Evolutionary conservation across 2,329 filamentous ascomycete genomes (phyloP).

Genomic region (Dactylellina sp.): DNA sequence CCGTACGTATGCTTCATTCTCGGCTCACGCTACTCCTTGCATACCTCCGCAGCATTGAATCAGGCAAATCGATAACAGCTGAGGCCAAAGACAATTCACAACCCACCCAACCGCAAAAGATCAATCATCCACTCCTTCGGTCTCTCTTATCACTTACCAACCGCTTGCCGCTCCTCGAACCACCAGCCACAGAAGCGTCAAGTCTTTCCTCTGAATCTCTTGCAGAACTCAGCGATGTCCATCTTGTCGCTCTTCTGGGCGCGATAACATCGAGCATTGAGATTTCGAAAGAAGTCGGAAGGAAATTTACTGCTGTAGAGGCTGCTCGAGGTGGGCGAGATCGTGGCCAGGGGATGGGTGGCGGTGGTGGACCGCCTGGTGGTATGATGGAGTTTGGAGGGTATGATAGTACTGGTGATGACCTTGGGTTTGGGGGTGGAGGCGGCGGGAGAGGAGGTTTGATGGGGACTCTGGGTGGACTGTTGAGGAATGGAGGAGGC

Average conservation of each 20-base stretch:
- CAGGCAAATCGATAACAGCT: slow-evolving; percentile 24
- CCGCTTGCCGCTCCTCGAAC: slow-evolving; percentile 80
- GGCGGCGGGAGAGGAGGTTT: slow-evolving; percentile 74
- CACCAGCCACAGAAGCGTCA: slow-evolving; percentile 74
- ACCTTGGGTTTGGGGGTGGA: slow-evolving; percentile 71
- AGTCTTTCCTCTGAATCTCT: slow-evolving; percentile 75
- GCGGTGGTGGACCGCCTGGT: slow-evolving; percentile 20
- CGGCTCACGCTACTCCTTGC: slow-evolving; percentile 77
- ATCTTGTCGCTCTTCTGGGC: slow-evolving; percentile 80
- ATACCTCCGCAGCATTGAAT: slow-evolving; percentile 74
- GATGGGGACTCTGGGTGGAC: slow-evolving; percentile 78
- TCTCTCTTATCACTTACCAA: slow-evolving; percentile 84
- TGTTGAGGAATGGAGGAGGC: slow-evolving; percentile 82
- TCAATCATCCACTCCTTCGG: slow-evolving; percentile 76
- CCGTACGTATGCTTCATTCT: slow-evolving; percentile 89
- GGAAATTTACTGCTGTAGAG: slow-evolving; percentile 71
- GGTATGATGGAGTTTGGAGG: slow-evolving; percentile 47
- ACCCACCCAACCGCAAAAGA: slow-evolving; percentile 58
- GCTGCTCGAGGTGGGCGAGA: slow-evolving; percentile 41
- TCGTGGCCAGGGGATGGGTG: slow-evolving; percentile 20
- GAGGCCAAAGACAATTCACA: slow-evolving; percentile 61
- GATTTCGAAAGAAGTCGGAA: slow-evolving; percentile 78
- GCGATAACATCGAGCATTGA: slow-evolving; percentile 78
- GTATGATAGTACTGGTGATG: slow-evolving; percentile 49
- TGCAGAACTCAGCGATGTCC: slow-evolving; percentile 85